Evolutionary conservation across 2,329 filamentous ascomycete genomes (phyloP).

Genomic region (Myriangium duriaei): DNA sequence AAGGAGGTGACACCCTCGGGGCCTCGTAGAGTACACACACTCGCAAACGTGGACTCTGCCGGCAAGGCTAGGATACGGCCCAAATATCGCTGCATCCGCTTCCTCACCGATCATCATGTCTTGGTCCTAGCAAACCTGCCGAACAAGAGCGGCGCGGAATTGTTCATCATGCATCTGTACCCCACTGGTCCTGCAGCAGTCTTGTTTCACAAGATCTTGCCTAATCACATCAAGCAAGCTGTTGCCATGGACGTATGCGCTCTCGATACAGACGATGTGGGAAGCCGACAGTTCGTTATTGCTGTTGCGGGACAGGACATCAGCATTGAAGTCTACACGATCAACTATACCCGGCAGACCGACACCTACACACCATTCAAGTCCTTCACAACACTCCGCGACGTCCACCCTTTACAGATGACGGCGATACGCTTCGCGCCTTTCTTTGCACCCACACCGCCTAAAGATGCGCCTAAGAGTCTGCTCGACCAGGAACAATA

Average conservation of each 20-base stretch:
- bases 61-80: conserved; percentile 24
- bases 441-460: conserved; percentile 28
- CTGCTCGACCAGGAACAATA: conserved; percentile 32
- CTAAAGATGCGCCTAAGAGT: conserved; percentile 16
- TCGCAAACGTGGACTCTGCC: conserved; percentile 23
- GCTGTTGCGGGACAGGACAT: conserved; percentile 71
- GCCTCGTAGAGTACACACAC: conserved; percentile 31
- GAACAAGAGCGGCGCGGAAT: conserved; percentile 41
- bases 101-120: conserved; percentile 39
- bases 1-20: conserved; percentile 27
- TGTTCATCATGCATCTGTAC: conserved; percentile 47
- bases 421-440: conserved; percentile 40
- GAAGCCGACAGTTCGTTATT: conserved; percentile 63
- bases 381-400: conserved; percentile 38
- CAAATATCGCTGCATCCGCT: conserved; percentile 45
- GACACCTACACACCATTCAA: conserved; percentile 37
- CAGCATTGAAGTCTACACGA: conserved; percentile 63
- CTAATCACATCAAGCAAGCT: conserved; percentile 57
- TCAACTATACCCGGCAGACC: conserved; percentile 51
- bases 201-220: conserved; percentile 45
- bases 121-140: conserved; percentile 45
- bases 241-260: conserved; percentile 66
- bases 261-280: conserved; percentile 45
- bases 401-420: conserved; percentile 47
- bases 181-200: conserved; percentile 42